Conservation (phyloP, 148 eudicot species). For the Cornus controversa region DNA sequence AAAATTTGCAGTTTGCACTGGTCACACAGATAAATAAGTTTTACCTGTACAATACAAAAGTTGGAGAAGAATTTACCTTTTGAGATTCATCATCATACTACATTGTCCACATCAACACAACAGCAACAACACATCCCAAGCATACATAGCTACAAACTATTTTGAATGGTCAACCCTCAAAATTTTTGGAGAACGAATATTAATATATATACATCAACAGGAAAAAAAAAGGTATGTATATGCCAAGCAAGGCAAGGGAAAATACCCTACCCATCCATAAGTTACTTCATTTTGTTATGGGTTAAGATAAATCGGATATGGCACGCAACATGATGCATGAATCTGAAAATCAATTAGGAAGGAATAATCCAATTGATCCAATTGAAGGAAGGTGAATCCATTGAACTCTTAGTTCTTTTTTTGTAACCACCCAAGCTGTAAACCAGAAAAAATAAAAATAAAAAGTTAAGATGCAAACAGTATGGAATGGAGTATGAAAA, state of each 20-base stretch:
- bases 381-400: background rate
- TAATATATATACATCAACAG: background rate
- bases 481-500: background rate
- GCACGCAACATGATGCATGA: background rate
- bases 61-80: background rate
- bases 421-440: conserved; percentile 81
- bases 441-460: background rate
- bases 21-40: background rate
- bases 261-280: background rate
- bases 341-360: background rate
- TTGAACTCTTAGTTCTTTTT: conserved; percentile 37
- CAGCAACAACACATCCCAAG: background rate
- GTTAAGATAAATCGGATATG: background rate
- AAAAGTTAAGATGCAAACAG: background rate
- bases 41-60: background rate
- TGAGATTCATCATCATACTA: too few relatives aligned
- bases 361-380: background rate
- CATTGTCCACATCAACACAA: background rate
- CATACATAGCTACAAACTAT: background rate
- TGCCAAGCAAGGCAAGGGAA: background rate
- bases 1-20: background rate
- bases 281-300: background rate
- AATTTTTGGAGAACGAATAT: background rate
- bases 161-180: background rate
- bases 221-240: background rate